These are phyloP conservation scores for Daldinia sp. DNA, from an alignment of 2,329 filamentous ascomycete species.

Conservation along the genomic window DNA sequence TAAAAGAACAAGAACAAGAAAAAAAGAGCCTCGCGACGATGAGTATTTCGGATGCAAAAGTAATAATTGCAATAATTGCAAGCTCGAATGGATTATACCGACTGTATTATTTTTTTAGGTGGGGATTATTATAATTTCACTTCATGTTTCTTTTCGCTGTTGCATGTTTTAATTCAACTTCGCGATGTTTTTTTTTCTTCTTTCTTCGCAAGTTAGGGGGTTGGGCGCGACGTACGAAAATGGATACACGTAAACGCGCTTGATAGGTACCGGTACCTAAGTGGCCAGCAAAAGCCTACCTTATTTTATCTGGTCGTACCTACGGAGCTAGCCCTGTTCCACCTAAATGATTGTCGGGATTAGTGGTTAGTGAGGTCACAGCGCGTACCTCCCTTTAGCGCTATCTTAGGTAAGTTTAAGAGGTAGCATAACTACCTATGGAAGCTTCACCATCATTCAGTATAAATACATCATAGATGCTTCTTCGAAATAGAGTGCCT, in stretches of 20 bases:
- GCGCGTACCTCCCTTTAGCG: background rate
- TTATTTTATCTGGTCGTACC: constrained; percentile 6
- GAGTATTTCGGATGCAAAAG: constrained; percentile 9
- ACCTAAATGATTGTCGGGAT: constrained; percentile 9
- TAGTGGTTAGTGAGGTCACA: constrained; percentile 7
- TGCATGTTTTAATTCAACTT: constrained; percentile 9
- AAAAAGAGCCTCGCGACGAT: constrained; percentile 13
- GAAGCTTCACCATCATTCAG: background rate
- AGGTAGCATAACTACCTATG: background rate
- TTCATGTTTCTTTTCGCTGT: background rate
- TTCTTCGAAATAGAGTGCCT: background rate
- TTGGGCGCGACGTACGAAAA: constrained; percentile 30
- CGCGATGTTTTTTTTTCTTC: constrained; percentile 25
- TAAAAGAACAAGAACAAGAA: background rate
- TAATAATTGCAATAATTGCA: constrained; percentile 18
- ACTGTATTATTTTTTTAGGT: constrained; percentile 19
- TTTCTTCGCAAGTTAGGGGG: constrained; percentile 23
- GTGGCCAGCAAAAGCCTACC: too few species aligned
- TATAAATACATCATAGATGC: background rate
- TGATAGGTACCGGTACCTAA: constrained; percentile 28
- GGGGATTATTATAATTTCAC: constrained; percentile 21
- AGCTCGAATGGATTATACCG: constrained; percentile 31
- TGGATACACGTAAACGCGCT: constrained; percentile 30
- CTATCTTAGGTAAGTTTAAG: background rate
- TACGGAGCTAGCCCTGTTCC: constrained; percentile 13